Conservation (phyloP, 2,329 filamentous ascomycete genomes). For the Fusarium nodosum region DNA sequence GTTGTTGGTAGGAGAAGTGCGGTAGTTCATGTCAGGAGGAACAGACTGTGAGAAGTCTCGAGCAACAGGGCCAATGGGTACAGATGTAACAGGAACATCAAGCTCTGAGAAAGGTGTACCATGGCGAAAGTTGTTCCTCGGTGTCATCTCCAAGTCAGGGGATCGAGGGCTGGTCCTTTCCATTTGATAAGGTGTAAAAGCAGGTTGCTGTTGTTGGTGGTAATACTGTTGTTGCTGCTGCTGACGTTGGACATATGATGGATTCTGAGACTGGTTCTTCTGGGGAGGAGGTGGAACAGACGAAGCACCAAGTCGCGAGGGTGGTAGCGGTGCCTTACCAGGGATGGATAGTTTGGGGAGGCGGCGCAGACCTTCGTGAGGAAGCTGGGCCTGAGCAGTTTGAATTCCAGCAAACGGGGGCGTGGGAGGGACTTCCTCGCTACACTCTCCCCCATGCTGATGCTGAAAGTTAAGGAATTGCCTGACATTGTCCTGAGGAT, state of each 20-base stretch:
- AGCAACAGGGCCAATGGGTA: slow-evolving; percentile 78
- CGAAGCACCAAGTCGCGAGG: slow-evolving; percentile 47
- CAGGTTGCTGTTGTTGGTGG: slow-evolving; percentile 32
- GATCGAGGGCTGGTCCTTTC: slow-evolving; percentile 65
- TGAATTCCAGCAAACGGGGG: slow-evolving; percentile 75
- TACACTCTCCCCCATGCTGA: slow-evolving; percentile 62
- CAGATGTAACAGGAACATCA: slow-evolving; percentile 84
- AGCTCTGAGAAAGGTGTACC: slow-evolving; percentile 92
- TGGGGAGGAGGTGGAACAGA: slow-evolving; percentile 49
- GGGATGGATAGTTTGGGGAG: slow-evolving; percentile 75
- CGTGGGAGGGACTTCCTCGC: slow-evolving; percentile 73
- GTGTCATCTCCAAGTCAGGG: slow-evolving; percentile 68
- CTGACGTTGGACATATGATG: slow-evolving; percentile 40
- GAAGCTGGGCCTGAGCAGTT: slow-evolving; percentile 57
- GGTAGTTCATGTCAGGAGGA: slow-evolving; percentile 91
- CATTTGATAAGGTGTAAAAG: slow-evolving; percentile 67
- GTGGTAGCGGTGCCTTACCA: slow-evolving; percentile 51
- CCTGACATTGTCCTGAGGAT: slow-evolving; percentile 92
- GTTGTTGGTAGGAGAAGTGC: slow-evolving; percentile 57
- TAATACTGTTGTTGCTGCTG: slow-evolving; percentile 20
- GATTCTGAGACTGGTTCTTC: slow-evolving; percentile 47
- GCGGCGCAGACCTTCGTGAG: slow-evolving; percentile 68
- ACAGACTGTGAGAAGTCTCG: slow-evolving; percentile 91
- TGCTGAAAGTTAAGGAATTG: slow-evolving; percentile 89
- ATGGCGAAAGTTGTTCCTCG: slow-evolving; percentile 75